phyloP scores from a whole-genome alignment of 352 stramenopile genomes.

The Globisporangium iwayamae region DNA sequence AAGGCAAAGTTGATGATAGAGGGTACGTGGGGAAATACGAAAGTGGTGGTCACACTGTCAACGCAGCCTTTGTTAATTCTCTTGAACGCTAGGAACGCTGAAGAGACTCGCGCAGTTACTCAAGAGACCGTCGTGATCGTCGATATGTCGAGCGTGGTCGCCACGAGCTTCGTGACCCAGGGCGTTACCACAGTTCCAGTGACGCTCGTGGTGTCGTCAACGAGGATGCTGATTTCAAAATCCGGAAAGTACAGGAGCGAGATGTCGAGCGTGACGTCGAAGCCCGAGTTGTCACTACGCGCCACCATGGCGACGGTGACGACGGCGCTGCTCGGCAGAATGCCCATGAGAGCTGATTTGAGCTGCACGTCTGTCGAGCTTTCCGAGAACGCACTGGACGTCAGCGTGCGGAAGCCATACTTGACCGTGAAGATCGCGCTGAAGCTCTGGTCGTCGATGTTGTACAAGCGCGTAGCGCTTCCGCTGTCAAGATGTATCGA shows the following conservation, averaged over 20 bases:
- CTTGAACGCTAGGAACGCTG: not conserved
- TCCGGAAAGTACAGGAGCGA: slow-evolving; percentile 12
- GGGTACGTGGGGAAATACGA: not conserved
- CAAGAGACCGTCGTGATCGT: not conserved
- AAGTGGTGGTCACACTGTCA: not conserved
- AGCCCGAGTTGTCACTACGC: not conserved
- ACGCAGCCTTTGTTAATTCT: not conserved
- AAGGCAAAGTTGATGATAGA: slow-evolving; percentile 15
- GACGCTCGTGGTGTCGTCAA: not conserved
- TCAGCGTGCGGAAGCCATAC: slow-evolving; percentile 18
- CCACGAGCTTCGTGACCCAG: slow-evolving; percentile 3
- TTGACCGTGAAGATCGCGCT: slow-evolving; percentile 15
- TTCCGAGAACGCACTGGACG: slow-evolving; percentile 11
- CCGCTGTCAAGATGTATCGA: slow-evolving; percentile 19
- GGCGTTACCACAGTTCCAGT: not conserved
- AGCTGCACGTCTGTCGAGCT: slow-evolving; percentile 11
- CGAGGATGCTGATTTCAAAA: slow-evolving; percentile 1
- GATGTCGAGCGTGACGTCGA: slow-evolving; percentile 9
- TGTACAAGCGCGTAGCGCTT: slow-evolving; percentile 3
- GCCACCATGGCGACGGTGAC: not conserved
- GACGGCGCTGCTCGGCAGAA: slow-evolving; percentile 11
- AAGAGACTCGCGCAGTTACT: not conserved
- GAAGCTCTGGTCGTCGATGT: slow-evolving; percentile 9
- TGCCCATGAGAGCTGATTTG: not conserved
- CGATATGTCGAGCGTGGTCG: not conserved